phyloP scores from a whole-genome alignment of 2,329 filamentous ascomycete genomes.

The Lasiodiplodia citricola region DNA sequence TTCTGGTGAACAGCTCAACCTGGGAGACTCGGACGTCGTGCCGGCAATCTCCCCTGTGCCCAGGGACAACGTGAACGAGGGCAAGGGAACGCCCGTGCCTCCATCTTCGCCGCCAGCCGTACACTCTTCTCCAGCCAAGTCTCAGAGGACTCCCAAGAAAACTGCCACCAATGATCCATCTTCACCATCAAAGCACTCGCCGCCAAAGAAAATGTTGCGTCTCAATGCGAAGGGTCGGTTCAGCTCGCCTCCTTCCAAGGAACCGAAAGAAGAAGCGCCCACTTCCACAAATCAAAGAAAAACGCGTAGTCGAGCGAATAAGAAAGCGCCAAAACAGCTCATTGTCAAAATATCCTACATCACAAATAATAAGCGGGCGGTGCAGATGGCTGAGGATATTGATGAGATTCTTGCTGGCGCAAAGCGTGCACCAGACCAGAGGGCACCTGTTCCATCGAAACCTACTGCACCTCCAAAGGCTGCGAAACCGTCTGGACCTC shows the following conservation, averaged over 20 bases:
- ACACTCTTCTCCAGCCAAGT: neutral
- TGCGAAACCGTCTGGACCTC: conserved; percentile 39
- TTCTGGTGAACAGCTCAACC: neutral
- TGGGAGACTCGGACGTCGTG: neutral
- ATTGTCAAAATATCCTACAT: conserved; percentile 68
- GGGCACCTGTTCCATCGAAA: conserved; percentile 1
- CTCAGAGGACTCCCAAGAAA: neutral
- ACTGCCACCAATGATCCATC: neutral
- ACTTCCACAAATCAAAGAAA: conserved; percentile 45
- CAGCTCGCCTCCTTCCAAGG: conserved; percentile 48
- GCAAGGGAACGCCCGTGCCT: neutral
- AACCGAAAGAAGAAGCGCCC: conserved; percentile 30
- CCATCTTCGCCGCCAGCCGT: conserved; percentile 7
- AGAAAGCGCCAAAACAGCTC: conserved; percentile 37
- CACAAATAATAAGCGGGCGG: conserved; percentile 50
- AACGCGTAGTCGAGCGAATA: conserved; percentile 33
- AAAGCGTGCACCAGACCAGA: conserved; percentile 36
- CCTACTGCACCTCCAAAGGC: conserved; percentile 5
- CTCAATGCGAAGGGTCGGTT: conserved; percentile 54
- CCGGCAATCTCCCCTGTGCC: neutral
- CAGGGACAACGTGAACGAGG: neutral
- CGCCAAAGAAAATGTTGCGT: conserved; percentile 45
- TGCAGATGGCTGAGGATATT: conserved; percentile 64
- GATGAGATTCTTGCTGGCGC: conserved; percentile 62
- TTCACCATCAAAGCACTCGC: conserved; percentile 24